Evolutionary conservation across 2,329 filamentous ascomycete species (phyloP), one percentile per base, ranked within the genome.

Genomic region (Trichoderma sp.): DNA sequence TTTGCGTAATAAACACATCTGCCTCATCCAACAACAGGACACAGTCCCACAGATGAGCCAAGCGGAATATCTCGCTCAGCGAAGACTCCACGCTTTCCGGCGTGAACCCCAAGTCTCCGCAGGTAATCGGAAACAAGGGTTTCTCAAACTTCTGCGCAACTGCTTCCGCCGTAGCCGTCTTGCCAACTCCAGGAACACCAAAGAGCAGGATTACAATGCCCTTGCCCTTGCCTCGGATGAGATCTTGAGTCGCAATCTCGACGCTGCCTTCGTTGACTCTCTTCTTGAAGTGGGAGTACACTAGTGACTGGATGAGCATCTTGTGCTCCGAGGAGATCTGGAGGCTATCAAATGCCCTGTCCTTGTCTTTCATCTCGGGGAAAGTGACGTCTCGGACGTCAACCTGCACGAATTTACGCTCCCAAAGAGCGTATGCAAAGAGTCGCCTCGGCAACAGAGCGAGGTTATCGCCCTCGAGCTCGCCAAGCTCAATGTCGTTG

Each of bases 201-300:
- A 76, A 74, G 0, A 78, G 66, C 0, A 77, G 67, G 1, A 78
- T 71, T 1, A 77, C 72, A 0, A 75, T 68, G 0, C 69, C 68
- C n/a, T 68, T 71, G 0, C 76, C 74, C 39, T 77, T 76, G 2
- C 79, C 79, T 58, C 76, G 75, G 52, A 82, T 79, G 12, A 82
- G 67, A 68, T 82, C 80, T 68, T 79, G 64, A 7, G 55, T 59
- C 26, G 47, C 47, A 60, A 65, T 60, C 45, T 65, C 63, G 12
- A 54, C 55, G 41, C 55, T 51, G 48, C 56, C 39, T 50, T 62
- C 59, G 12, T 47, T 62, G 12, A 39, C 50, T 19, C 52, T 48
- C 64, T 65, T 65, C 17, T 55, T 56, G 43, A 65, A 65, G 39
- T 65, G 64, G 24, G 59, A 61, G n/a, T 55, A 52, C 9, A 65